A percentile compares a stretch with the other conserved stretches of the same genome.
Evolutionary conservation across 208 protist species (phyloP).

Genomic region (Crithidia bombi): DNA sequence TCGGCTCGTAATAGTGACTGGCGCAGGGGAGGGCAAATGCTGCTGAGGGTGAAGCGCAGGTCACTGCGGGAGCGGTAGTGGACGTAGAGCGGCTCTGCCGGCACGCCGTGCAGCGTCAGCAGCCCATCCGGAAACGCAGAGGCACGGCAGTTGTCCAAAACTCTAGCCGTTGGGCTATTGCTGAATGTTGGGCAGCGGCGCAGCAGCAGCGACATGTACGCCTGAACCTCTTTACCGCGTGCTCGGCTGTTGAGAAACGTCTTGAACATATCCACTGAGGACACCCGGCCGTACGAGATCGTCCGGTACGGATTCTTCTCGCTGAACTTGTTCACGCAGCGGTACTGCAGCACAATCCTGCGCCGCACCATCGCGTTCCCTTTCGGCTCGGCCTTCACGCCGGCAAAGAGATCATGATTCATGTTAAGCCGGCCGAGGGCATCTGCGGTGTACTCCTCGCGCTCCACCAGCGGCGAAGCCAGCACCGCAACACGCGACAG

Average conservation of each 20-base stretch:
- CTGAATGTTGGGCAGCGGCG: too few species aligned
- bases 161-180: neutral
- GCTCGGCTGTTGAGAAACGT: slow-evolving; percentile 7
- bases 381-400: neutral
- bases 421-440: slow-evolving; percentile 17
- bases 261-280: slow-evolving; percentile 30
- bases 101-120: slow-evolving; percentile 44
- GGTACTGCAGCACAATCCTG: slow-evolving; percentile 27
- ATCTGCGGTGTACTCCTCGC: slow-evolving; percentile 37
- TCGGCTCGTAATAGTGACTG: slow-evolving; percentile 4
- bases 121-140: slow-evolving; percentile 40
- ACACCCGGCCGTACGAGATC: slow-evolving; percentile 50
- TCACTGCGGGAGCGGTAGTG: slow-evolving; percentile 52
- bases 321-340: slow-evolving; percentile 6
- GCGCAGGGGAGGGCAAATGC: slow-evolving; percentile 8
- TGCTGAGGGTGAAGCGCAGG: slow-evolving; percentile 46
- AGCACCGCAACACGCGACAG: slow-evolving; percentile 48
- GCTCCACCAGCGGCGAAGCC: slow-evolving; percentile 42
- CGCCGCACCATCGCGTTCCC: slow-evolving; percentile 8
- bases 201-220: slow-evolving; percentile 51
- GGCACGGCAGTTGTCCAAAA: neutral
- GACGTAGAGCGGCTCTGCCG: slow-evolving; percentile 45
- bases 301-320: slow-evolving; percentile 38
- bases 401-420: slow-evolving; percentile 19
- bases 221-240: slow-evolving; percentile 25